Evolutionary conservation across 345 rosid genomes (phyloP).

Genomic region (Trapa bicornis): DNA sequence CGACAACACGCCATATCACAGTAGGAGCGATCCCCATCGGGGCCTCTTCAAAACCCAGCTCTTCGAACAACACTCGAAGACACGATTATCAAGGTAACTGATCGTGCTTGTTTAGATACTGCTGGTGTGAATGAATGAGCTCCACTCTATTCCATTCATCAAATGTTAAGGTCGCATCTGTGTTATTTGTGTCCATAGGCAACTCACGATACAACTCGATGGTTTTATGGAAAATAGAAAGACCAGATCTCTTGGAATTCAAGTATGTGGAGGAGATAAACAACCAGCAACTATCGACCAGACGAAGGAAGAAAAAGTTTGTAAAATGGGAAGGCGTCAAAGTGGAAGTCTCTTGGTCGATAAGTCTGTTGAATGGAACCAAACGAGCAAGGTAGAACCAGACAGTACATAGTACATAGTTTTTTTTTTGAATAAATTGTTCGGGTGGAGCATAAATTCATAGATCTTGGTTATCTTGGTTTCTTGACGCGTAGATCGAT

Average conservation of each 20-base stretch:
- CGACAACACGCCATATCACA: constrained; percentile 10
- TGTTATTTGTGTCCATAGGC: background rate
- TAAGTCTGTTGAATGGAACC: background rate
- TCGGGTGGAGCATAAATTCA: background rate
- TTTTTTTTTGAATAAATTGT: background rate
- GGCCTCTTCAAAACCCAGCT: background rate
- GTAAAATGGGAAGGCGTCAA: background rate
- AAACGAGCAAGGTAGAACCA: background rate
- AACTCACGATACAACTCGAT: background rate
- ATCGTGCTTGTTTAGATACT: background rate
- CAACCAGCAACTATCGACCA: constrained; percentile 10
- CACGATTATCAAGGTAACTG: background rate
- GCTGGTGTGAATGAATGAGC: background rate
- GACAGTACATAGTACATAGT: background rate
- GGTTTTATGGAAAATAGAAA: background rate
- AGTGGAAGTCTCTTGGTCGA: background rate
- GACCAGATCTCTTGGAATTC: background rate
- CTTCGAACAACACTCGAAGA: background rate
- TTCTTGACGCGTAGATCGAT: constrained; percentile 14
- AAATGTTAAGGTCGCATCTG: background rate
- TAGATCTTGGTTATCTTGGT: background rate
- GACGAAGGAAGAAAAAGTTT: constrained; percentile 10
- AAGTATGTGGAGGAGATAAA: background rate
- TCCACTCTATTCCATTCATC: background rate
- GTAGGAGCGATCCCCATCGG: constrained; percentile 5